Percentiles rank a stretch among this genome's conserved stretches.
Conservation (phyloP, 352 stramenopile species). For the Phytophthora niederhauseri region DNA sequence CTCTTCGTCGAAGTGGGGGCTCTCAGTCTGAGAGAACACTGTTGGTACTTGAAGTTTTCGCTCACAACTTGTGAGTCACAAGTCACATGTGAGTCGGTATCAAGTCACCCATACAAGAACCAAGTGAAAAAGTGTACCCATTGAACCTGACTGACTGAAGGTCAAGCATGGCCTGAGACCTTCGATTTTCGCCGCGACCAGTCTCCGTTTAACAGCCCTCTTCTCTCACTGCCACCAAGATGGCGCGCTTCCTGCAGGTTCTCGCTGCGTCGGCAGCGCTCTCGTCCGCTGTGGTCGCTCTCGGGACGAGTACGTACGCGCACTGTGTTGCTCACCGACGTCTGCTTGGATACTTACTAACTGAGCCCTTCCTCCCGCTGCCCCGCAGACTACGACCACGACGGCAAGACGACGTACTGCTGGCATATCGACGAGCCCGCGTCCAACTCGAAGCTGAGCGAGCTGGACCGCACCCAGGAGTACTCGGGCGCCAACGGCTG, state of each 20-base stretch:
- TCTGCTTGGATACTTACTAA: background rate
- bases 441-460: slow-evolving; percentile 47
- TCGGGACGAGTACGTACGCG: slow-evolving; percentile 54
- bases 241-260: slow-evolving; percentile 26
- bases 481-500: slow-evolving; percentile 44
- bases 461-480: slow-evolving; percentile 44
- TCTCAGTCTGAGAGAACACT: too few relatives aligned
- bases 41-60: too few relatives aligned
- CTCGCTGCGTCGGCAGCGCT: slow-evolving; percentile 15
- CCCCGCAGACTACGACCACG: slow-evolving; percentile 40
- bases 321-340: background rate
- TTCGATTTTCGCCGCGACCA: slow-evolving; percentile 8
- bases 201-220: slow-evolving; percentile 14
- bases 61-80: too few relatives aligned
- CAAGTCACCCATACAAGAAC: background rate
- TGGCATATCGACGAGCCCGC: slow-evolving; percentile 54
- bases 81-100: too few relatives aligned
- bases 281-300: slow-evolving; percentile 23
- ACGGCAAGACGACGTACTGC: slow-evolving; percentile 56
- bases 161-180: background rate
- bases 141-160: background rate
- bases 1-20: too few relatives aligned
- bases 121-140: slow-evolving; percentile 26
- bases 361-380: background rate
- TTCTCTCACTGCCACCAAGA: slow-evolving; percentile 5